Evolutionary conservation across 352 stramenopile genomes (phyloP).

Genomic region (Phytopythium kandeliae): DNA sequence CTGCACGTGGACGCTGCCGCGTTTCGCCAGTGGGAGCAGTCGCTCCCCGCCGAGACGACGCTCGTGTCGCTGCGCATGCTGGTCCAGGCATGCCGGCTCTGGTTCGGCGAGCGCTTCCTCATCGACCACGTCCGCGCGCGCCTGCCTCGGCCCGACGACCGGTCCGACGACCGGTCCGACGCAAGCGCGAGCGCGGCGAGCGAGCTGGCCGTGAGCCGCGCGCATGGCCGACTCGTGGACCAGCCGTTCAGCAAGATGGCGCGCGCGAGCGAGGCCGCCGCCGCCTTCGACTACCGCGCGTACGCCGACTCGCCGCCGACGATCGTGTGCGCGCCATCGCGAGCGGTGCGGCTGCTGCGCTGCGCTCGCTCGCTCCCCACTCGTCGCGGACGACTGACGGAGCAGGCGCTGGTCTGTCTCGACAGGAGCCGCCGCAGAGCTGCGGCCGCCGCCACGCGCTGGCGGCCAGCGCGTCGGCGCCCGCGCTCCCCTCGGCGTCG

Average conservation of each 20-base stretch:
- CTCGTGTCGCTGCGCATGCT: slow-evolving; percentile 30
- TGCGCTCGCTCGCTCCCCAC: background rate
- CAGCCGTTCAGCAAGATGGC: slow-evolving; percentile 45
- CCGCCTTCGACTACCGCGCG: slow-evolving; percentile 43
- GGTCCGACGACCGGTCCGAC: slow-evolving; percentile 5
- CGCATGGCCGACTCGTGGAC: slow-evolving; percentile 8
- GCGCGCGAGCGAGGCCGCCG: slow-evolving; percentile 28
- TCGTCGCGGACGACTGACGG: too few species aligned
- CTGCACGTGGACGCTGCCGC: slow-evolving; percentile 29
- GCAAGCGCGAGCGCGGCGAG: background rate
- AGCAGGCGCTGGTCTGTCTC: too few species aligned
- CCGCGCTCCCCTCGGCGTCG: background rate
- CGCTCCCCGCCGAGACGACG: slow-evolving; percentile 13
- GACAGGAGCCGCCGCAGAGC: background rate
- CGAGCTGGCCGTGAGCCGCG: background rate
- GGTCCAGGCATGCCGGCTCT: slow-evolving; percentile 40
- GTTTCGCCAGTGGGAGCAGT: slow-evolving; percentile 62
- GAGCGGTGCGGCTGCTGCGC: background rate
- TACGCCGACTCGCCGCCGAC: slow-evolving; percentile 25
- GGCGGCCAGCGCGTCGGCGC: slow-evolving; percentile 1
- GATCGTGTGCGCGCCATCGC: background rate
- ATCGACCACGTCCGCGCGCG: slow-evolving; percentile 24
- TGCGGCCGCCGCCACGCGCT: background rate
- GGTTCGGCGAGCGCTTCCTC: slow-evolving; percentile 44
- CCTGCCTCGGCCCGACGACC: slow-evolving; percentile 17